Evolutionary conservation across 1,284 basidiomycete species (phyloP).

Genomic region (Tausonia pullulans): DNA sequence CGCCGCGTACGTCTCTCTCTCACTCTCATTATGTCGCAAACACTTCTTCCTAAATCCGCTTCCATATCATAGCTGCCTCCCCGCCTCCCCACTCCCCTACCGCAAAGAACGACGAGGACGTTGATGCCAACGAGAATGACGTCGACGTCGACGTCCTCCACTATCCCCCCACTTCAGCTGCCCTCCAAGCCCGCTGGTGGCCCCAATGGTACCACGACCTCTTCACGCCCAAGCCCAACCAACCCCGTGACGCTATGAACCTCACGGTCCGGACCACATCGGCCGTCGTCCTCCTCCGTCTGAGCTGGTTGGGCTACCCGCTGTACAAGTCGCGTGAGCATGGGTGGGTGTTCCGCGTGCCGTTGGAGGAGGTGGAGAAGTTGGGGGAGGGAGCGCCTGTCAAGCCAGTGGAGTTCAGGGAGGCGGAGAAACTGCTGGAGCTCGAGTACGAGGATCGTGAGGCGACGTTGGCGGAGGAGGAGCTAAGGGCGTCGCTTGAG

Average conservation of each 20-base stretch:
- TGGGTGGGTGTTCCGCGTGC: conserved; percentile 83
- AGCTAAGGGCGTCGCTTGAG: conserved; percentile 31
- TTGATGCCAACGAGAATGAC: too few relatives aligned
- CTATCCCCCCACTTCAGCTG: background rate
- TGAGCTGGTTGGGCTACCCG: conserved; percentile 82
- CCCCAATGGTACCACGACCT: conserved; percentile 98
- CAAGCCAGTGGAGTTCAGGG: conserved; percentile 7
- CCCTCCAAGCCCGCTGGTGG: conserved; percentile 33
- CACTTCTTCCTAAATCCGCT: too few relatives aligned
- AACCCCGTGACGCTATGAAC: conserved; percentile 48
- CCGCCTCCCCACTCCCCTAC: too few relatives aligned
- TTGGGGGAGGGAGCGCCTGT: conserved; percentile 11
- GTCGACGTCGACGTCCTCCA: too few relatives aligned
- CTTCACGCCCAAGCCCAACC: conserved; percentile 31
- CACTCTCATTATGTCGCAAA: too few relatives aligned
- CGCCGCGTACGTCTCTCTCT: too few relatives aligned
- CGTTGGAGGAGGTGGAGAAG: conserved; percentile 25
- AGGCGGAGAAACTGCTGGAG: background rate
- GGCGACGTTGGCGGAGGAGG: conserved; percentile 46
- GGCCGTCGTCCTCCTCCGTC: conserved; percentile 70
- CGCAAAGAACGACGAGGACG: too few relatives aligned
- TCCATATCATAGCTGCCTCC: too few relatives aligned
- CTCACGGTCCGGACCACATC: conserved; percentile 75
- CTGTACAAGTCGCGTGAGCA: conserved; percentile 76
- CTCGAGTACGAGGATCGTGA: background rate